These are phyloP conservation scores for Coniochaeta hoffmannii DNA, from an alignment of 2,329 filamentous ascomycete genomes.

Conservation along the genomic window DNA sequence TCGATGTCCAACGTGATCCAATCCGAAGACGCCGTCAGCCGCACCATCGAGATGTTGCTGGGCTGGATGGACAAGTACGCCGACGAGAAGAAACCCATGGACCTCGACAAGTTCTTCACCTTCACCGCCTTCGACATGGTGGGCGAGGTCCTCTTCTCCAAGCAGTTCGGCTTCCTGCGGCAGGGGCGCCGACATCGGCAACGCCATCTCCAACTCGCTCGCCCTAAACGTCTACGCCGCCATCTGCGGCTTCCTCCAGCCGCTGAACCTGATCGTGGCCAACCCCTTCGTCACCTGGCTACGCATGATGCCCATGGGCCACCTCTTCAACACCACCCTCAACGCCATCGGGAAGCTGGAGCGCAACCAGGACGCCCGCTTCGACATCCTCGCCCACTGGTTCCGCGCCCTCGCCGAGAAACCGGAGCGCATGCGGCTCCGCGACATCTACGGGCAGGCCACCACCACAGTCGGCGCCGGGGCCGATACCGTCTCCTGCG, in stretches of 20 bases:
- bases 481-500: constrained; percentile 14
- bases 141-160: constrained; percentile 23
- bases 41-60: constrained; percentile 10
- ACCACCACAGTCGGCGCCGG: constrained; percentile 13
- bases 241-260: constrained; percentile 16
- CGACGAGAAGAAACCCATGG: constrained; percentile 8
- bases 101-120: constrained; percentile 16
- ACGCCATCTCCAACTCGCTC: constrained; percentile 18
- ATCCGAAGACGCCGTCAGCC: constrained; percentile 10
- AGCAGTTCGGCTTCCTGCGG: constrained; percentile 22
- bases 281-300: constrained; percentile 21
- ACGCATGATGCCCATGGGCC: constrained; percentile 19
- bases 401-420: constrained; percentile 11
- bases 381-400: constrained; percentile 19
- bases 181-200: constrained; percentile 21
- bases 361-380: constrained; percentile 15
- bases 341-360: constrained; percentile 15
- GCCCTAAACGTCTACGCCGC: constrained; percentile 12
- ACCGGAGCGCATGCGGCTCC: constrained; percentile 12
- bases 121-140: constrained; percentile 24
- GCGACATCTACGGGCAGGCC: constrained; percentile 13
- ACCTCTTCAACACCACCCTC: constrained; percentile 17
- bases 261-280: constrained; percentile 17
- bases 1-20: constrained; percentile 22
- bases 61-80: constrained; percentile 12